Base-by-base conservation (phyloP, 371 early-diverging fungal species). In the Haplosporangium sp. region DNA sequence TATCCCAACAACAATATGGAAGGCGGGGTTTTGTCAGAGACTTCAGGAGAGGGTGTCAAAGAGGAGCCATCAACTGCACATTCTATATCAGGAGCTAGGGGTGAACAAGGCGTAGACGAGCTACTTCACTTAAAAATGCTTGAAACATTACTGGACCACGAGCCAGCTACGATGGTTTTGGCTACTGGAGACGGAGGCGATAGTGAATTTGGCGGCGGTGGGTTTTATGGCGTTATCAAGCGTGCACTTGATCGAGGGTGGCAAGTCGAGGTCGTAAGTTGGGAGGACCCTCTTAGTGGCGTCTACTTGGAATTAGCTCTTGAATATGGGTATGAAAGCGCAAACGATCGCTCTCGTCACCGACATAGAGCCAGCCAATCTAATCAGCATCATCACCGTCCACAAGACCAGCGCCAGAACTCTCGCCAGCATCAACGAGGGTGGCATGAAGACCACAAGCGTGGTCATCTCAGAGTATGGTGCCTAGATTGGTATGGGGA, bases 41-140 rank as follows among this genome's bases (percentile, higher is more conserved):
- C 15, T 3, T 10, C 40, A 34, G 55, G 40, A 40, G 64, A 47
- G 39, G 20, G 19, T 37, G 38, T 6, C 13, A 64, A 19, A 15
- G 47, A 64, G 3, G 39, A n/a, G 17, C 20, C 10, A 64, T 35
- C 35, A 0, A 11, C 55, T 10, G 10, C 55, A 8, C 47, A 35
- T 9, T 40, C n/a, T 19, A 15, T n/a, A 19, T 19, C 68, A 4
- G 45, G 56, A 48, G 58, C 66, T n/a, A 60, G 67, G 37, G 70
- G 72, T 47, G 85, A 85, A 52, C 85, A 85, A 48, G 82, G 77
- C 34, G 85, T 85, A n/a, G 85, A 85, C 61, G 85, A 85, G 37
- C 66, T 85, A 4, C 52, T 85, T 53, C 85, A 85, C 62, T 73
- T 85, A 39, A 85, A 85, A 53, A 85, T 85, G 68, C 65, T 85